Conservation (phyloP, 768 basidiomycete species). For the Nevesoporus exiguus region DNA sequence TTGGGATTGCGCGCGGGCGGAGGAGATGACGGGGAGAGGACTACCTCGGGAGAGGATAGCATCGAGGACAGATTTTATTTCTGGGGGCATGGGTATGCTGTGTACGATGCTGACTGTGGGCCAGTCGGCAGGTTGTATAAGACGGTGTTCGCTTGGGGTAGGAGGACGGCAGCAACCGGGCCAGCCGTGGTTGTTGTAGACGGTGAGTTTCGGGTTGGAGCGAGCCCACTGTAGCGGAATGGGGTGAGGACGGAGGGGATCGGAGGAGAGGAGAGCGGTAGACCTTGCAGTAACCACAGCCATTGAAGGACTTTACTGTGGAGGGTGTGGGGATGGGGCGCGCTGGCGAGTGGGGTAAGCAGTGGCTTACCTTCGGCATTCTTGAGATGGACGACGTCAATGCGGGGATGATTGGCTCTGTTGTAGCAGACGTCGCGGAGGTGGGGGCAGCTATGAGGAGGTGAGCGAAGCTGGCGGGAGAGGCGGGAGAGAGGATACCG, state of each 20-base stretch:
- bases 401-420: slow-evolving; percentile 66
- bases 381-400: slow-evolving; percentile 75
- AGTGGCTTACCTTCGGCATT: slow-evolving; percentile 75
- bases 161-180: slow-evolving; percentile 89
- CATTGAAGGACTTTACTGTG: slow-evolving; percentile 76
- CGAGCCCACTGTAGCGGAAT: slow-evolving; percentile 62
- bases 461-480: slow-evolving; percentile 16
- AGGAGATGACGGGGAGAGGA: slow-evolving; percentile 30
- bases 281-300: slow-evolving; percentile 91
- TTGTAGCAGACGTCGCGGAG: slow-evolving; percentile 73
- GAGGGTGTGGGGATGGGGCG: slow-evolving; percentile 14
- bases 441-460: slow-evolving; percentile 64
- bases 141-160: slow-evolving; percentile 49
- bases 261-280: slow-evolving; percentile 13
- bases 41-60: slow-evolving; percentile 42
- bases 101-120: slow-evolving; percentile 74
- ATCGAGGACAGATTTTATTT: slow-evolving; percentile 67
- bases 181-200: slow-evolving; percentile 74
- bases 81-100: slow-evolving; percentile 66
- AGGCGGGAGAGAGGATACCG: slow-evolving; percentile 40
- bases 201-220: slow-evolving; percentile 51
- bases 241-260: slow-evolving; percentile 26
- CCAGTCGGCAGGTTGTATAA: slow-evolving; percentile 76
- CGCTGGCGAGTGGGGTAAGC: not conserved
- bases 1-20: slow-evolving; percentile 33